Conservation (phyloP, 192 early-diverging fungal genomes). For the Phlyctochytrium planicorne region DNA sequence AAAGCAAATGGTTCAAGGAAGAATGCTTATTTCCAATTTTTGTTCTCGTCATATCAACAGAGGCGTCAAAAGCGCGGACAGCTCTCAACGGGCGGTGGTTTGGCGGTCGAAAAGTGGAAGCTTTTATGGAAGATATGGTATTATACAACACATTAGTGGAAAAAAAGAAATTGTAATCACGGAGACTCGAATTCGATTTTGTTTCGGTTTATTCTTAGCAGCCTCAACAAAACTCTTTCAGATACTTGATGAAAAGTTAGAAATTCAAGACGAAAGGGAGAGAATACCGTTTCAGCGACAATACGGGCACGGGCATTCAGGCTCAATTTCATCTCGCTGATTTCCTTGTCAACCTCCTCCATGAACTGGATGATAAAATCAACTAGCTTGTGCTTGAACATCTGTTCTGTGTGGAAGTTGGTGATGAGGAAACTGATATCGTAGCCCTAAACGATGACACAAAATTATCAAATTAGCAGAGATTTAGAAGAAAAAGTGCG, state of each 20-base stretch:
- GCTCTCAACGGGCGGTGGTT: slow-evolving; percentile 82
- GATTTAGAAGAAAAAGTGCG: no score
- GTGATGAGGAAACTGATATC: slow-evolving; percentile 97
- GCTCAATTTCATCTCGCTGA: slow-evolving; percentile 96
- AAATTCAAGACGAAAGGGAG: neutral
- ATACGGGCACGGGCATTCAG: slow-evolving; percentile 89
- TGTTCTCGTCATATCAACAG: slow-evolving; percentile 37
- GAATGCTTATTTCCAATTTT: no score
- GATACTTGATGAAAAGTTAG: neutral
- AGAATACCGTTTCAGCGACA: slow-evolving; percentile 73
- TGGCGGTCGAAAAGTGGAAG: slow-evolving; percentile 71
- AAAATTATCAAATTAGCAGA: neutral
- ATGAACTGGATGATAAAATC: slow-evolving; percentile 99
- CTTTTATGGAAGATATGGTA: slow-evolving; percentile 34
- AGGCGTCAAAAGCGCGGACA: slow-evolving; percentile 58
- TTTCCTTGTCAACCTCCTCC: slow-evolving; percentile 99
- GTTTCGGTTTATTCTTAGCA: neutral
- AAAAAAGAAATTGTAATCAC: neutral
- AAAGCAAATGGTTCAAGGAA: no score
- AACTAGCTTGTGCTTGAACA: slow-evolving; percentile 99
- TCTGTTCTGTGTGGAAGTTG: slow-evolving; percentile 96
- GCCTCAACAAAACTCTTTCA: neutral
- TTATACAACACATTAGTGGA: neutral
- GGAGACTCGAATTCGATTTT: neutral
- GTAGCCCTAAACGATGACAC: slow-evolving; percentile 70